Base-by-base conservation (phyloP, 495 filamentous ascomycete genomes). In the Aeminium ludgeri region DNA sequence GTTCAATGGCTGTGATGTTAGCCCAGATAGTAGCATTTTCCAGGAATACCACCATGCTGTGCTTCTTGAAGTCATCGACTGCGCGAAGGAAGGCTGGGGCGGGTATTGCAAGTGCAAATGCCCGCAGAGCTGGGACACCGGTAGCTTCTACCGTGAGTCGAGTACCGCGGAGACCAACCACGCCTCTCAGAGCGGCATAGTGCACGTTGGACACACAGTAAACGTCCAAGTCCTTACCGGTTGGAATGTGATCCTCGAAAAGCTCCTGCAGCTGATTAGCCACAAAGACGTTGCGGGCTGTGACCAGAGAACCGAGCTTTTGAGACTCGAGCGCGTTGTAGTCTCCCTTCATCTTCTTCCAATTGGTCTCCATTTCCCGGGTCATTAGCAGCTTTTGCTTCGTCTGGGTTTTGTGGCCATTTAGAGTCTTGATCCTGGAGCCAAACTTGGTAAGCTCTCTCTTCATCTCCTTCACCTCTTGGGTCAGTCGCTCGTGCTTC, bases 151-250 rank as follows among this genome's bases (percentile, higher is more conserved):
- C 2, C 3, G 15, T 25, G 4, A 49, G 38, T 3, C 7, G 16
- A 1, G 17, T 2, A 8, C 41, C 41, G 10, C 10, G 1, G 15
- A 38, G 20, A 12, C 5, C 6, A 8, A 11, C 17, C 6, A 12
- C 36, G 31, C 30, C 28, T 25, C 41, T 49, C 20, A 11, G 11
- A 5, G 37, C 41, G 6, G 36, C 41, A 37, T 49, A 49, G 23
- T 49, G 46, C 16, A 15, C 4, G 19, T 44, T 45, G 5, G 46
- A 49, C 25, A 49, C 40, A 28, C 36, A 41, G 28, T 20, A 33
- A 20, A 45, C 46, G 6, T 36, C 13, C 2, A 49, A 33, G 13
- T 11, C 19, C 10, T 6, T 28, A 13, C 29, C 20, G 1, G 29
- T 17, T 4, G 41, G 30, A 2, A 49, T 30, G 20, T 49, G 19